Percentiles rank a stretch among this genome's conserved stretches.
Conservation (phyloP, 2,329 filamentous ascomycete genomes). For the Verticillium albo-atrum region DNA sequence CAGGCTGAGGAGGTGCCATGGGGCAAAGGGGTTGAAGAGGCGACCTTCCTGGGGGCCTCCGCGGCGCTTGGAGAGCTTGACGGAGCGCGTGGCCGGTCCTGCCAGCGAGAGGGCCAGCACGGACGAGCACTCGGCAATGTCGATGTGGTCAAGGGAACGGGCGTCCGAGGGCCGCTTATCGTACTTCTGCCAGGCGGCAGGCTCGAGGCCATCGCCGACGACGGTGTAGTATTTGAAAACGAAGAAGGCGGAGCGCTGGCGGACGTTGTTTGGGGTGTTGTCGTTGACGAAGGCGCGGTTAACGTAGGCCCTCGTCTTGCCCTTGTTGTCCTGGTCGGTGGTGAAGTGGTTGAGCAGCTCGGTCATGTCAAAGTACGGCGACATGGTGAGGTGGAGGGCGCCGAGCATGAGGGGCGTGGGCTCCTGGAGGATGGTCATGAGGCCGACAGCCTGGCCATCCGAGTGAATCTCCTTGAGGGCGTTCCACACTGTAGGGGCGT, state of each 20-base stretch:
- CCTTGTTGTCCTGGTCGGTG: conserved; percentile 36
- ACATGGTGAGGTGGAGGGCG: conserved; percentile 54
- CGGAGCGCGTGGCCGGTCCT: conserved; percentile 43
- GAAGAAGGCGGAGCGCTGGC: conserved; percentile 56
- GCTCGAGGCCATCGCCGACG: conserved; percentile 48
- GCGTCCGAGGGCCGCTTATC: conserved; percentile 39
- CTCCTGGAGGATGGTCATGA: conserved; percentile 56
- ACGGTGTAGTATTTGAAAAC: conserved; percentile 63
- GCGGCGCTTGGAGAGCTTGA: conserved; percentile 44
- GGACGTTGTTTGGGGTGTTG: conserved; percentile 32
- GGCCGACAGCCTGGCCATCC: conserved; percentile 41
- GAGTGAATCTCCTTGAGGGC: conserved; percentile 32
- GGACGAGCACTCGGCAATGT: conserved; percentile 55
- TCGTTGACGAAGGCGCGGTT: conserved; percentile 39
- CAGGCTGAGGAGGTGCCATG: conserved; percentile 56
- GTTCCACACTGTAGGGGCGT: conserved; percentile 36
- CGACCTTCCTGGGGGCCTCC: conserved; percentile 42
- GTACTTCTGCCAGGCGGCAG: conserved; percentile 55
- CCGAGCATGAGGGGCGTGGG: conserved; percentile 57
- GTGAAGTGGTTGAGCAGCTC: conserved; percentile 53
- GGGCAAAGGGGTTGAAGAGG: conserved; percentile 53
- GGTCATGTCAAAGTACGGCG: conserved; percentile 56
- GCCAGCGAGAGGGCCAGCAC: conserved; percentile 54
- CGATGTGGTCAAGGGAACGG: conserved; percentile 44
- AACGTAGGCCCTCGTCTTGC: conserved; percentile 43